Percentiles rank a stretch among this genome's conserved stretches.
These are phyloP conservation scores for Picocystis salinarum DNA, from an alignment of 139 green algal genomes.

Conservation along the genomic window DNA sequence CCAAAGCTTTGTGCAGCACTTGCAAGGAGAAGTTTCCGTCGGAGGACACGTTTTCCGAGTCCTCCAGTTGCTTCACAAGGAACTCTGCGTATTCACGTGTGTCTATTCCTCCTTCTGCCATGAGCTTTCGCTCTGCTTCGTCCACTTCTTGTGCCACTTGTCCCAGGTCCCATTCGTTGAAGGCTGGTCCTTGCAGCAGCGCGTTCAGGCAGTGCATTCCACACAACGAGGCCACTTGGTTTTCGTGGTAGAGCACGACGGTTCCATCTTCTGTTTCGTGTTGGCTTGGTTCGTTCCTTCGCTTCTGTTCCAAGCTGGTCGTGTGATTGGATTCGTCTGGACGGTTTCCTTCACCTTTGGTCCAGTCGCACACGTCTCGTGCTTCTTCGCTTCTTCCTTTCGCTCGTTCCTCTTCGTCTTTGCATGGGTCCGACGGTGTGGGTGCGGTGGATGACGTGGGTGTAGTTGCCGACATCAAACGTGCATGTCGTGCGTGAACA, in stretches of 20 bases:
- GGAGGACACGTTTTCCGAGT: slow-evolving; percentile 46
- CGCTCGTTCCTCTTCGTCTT: too few relatives aligned
- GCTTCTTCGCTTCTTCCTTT: too few relatives aligned
- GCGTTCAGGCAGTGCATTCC: slow-evolving; percentile 65
- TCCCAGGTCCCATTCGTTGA: slow-evolving; percentile 43
- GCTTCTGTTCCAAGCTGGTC: too few relatives aligned
- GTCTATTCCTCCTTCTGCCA: slow-evolving; percentile 32
- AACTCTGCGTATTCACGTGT: slow-evolving; percentile 13
- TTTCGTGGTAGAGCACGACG: slow-evolving; percentile 52
- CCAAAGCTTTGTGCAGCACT: slow-evolving; percentile 48
- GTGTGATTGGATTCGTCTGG: too few relatives aligned
- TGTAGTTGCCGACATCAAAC: too few relatives aligned
- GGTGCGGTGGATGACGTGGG: too few relatives aligned
- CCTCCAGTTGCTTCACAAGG: slow-evolving; percentile 22
- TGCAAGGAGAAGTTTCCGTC: slow-evolving; percentile 68
- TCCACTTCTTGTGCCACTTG: slow-evolving; percentile 61
- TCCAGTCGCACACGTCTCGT: too few relatives aligned
- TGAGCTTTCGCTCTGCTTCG: slow-evolving; percentile 34
- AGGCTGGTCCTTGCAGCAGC: slow-evolving; percentile 52
- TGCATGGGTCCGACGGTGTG: too few relatives aligned
- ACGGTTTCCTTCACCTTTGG: too few relatives aligned
- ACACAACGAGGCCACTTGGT: slow-evolving; percentile 43
- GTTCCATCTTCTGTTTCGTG: too few relatives aligned
- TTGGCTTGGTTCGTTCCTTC: too few relatives aligned
- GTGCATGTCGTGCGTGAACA: too few relatives aligned